Conservation (phyloP, 345 rosid species). For the Lepidium didymum region DNA sequence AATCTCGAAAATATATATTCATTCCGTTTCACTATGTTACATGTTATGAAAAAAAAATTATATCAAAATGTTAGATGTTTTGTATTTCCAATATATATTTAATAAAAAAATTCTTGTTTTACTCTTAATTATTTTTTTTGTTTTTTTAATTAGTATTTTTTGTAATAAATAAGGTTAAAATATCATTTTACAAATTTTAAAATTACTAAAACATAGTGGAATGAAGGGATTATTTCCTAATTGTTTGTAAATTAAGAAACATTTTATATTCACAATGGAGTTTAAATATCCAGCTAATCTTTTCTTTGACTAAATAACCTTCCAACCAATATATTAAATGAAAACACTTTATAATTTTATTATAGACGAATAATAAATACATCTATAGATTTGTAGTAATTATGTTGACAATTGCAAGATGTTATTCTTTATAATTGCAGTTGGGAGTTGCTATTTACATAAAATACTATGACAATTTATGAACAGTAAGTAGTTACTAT, state of each 20-base stretch:
- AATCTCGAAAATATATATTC: not conserved
- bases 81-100: too few species aligned
- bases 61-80: too few species aligned
- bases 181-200: too few species aligned
- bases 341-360: not conserved
- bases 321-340: constrained; percentile 24
- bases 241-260: constrained; percentile 8
- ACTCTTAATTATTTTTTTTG: too few species aligned
- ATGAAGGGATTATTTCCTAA: not conserved
- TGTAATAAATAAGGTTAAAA: too few species aligned
- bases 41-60: too few species aligned
- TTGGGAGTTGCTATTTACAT: constrained; percentile 20
- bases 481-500: constrained; percentile 11
- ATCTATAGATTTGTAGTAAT: constrained; percentile 11
- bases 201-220: too few species aligned
- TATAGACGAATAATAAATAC: not conserved
- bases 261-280: not conserved
- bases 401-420: constrained; percentile 10
- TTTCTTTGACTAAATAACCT: constrained; percentile 27
- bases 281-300: constrained; percentile 13
- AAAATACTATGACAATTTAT: constrained; percentile 3
- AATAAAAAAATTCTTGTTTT: too few species aligned
- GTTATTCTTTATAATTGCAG: constrained; percentile 11
- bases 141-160: too few species aligned
- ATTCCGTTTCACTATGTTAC: too few species aligned